These are phyloP conservation scores for Talaromyces sp. DNA, from an alignment of 2,329 filamentous ascomycete species.

Conservation along the genomic window DNA sequence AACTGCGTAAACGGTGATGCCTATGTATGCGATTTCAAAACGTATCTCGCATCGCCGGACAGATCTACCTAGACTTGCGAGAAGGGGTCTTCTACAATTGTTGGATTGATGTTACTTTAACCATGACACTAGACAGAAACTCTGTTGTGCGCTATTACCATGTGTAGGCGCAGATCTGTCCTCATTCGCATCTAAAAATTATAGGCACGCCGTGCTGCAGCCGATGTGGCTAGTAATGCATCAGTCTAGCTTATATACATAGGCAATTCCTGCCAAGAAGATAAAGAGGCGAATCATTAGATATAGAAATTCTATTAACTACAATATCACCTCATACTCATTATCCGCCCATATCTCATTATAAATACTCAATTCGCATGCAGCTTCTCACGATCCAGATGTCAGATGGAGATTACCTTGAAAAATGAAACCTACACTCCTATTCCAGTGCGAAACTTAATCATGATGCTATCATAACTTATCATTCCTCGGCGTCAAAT, in stretches of 20 bases:
- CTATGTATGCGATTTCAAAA: not conserved
- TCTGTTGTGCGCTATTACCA: not conserved
- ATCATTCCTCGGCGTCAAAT: conserved; percentile 33
- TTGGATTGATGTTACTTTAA: not conserved
- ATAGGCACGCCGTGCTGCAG: no score
- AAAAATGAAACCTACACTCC: no score
- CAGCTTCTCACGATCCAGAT: not conserved
- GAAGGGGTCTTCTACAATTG: not conserved
- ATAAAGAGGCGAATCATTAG: not conserved
- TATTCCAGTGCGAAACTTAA: not conserved
- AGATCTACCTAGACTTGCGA: not conserved
- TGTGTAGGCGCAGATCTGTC: not conserved
- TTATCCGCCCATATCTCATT: not conserved
- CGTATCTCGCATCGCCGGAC: not conserved
- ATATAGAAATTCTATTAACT: not conserved
- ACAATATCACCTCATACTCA: not conserved
- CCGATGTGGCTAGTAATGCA: not conserved
- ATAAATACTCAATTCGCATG: not conserved
- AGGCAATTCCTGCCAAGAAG: not conserved
- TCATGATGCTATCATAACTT: not conserved
- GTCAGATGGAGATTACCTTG: no score
- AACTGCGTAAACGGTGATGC: no score
- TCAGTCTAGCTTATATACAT: not conserved
- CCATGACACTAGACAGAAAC: not conserved
- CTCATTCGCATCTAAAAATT: no score